A percentile compares a stretch with the other conserved stretches of the same genome.
Evolutionary conservation across 169 alveolate species (phyloP).

Genomic region (Plasmodium adleri): DNA sequence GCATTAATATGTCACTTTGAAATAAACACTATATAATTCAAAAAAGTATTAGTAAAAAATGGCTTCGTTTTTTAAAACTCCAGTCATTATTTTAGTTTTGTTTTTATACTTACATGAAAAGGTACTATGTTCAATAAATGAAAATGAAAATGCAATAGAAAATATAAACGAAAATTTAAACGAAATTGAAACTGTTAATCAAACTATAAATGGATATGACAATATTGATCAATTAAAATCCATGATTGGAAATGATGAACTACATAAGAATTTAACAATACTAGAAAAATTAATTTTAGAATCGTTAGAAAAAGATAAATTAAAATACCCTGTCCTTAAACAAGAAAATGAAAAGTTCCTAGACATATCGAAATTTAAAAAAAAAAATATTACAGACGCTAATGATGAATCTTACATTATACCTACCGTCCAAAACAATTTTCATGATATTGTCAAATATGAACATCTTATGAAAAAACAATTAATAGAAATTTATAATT

Average conservation of each 20-base stretch:
- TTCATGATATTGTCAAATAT: slow-evolving; percentile 38
- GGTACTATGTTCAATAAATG: background rate
- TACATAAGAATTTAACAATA: slow-evolving; percentile 25
- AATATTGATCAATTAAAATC: slow-evolving; percentile 18
- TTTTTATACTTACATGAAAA: background rate
- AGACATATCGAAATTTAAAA: slow-evolving; percentile 27
- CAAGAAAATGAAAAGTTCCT: slow-evolving; percentile 1
- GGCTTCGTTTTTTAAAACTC: background rate
- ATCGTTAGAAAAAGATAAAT: slow-evolving; percentile 21
- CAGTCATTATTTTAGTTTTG: background rate
- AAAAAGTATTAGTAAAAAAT: slow-evolving; percentile 4
- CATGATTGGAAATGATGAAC: slow-evolving; percentile 18
- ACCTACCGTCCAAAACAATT: slow-evolving; percentile 1
- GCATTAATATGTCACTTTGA: too few species aligned
- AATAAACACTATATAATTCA: background rate
- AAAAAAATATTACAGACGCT: background rate
- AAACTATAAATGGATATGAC: too few species aligned
- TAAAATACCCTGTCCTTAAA: slow-evolving; percentile 24
- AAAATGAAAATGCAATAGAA: background rate
- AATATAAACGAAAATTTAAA: too few species aligned
- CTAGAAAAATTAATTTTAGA: slow-evolving; percentile 27
- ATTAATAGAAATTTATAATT: slow-evolving; percentile 8
- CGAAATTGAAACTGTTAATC: too few species aligned
- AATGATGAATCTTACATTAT: background rate
- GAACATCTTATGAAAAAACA: slow-evolving; percentile 34